phyloP scores from a whole-genome alignment of 2,329 filamentous ascomycete species.

The Pseudopyrenochaeta lycopersici region DNA sequence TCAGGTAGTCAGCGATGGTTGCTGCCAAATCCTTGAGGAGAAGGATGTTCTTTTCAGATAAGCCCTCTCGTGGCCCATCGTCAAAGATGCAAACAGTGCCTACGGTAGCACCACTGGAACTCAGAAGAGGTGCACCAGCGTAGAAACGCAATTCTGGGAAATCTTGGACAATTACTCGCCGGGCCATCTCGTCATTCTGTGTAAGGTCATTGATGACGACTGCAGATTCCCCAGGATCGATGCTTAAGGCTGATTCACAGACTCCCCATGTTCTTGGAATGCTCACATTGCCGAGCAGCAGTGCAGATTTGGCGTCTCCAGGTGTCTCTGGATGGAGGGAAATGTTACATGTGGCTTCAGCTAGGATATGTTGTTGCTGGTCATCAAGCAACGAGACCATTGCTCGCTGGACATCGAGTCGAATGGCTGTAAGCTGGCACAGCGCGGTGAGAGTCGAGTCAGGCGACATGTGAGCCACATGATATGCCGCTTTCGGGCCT shows the following conservation, averaged over 20 bases:
- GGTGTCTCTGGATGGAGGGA: slow-evolving; percentile 26
- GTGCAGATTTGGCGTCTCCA: slow-evolving; percentile 8
- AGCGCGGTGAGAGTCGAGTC: slow-evolving; percentile 46
- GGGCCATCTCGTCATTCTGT: background rate
- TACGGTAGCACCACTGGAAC: slow-evolving; percentile 31
- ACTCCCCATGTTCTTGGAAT: slow-evolving; percentile 37
- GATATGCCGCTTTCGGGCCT: slow-evolving; percentile 6
- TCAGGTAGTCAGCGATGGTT: slow-evolving; percentile 36
- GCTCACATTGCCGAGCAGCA: slow-evolving; percentile 44
- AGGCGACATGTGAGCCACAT: slow-evolving; percentile 27
- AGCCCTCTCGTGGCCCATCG: slow-evolving; percentile 20
- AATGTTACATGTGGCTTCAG: slow-evolving; percentile 46
- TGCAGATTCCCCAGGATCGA: slow-evolving; percentile 3
- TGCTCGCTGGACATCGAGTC: slow-evolving; percentile 42
- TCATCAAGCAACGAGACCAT: slow-evolving; percentile 50
- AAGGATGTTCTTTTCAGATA: slow-evolving; percentile 19
- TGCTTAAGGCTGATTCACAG: slow-evolving; percentile 30
- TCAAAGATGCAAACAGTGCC: slow-evolving; percentile 38
- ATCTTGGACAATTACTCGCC: slow-evolving; percentile 2
- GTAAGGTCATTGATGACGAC: slow-evolving; percentile 21
- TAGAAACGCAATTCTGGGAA: slow-evolving; percentile 28
- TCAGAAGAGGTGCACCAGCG: slow-evolving; percentile 38
- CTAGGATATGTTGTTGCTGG: slow-evolving; percentile 46
- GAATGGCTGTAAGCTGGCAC: slow-evolving; percentile 46
- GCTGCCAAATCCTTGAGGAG: slow-evolving; percentile 34